Conservation (phyloP, 371 early-diverging fungal species). For the Mucor ambiguus region DNA sequence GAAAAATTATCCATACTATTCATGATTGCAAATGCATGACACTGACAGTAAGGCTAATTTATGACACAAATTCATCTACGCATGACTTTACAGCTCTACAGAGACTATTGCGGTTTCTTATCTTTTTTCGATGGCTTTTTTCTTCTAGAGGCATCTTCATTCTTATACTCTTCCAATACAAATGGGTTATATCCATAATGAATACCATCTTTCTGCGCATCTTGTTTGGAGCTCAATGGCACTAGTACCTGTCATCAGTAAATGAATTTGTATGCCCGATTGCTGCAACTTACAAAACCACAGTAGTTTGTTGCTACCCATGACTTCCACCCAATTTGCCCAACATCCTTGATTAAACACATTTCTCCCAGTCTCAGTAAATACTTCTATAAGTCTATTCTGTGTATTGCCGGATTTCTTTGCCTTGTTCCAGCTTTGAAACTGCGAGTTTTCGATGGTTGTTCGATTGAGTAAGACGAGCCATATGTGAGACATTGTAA, state of each 20-base stretch:
- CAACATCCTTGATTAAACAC: slow-evolving; percentile 44
- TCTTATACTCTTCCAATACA: slow-evolving; percentile 15
- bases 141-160: slow-evolving; percentile 16
- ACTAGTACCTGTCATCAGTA: slow-evolving; percentile 10
- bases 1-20: too few species aligned
- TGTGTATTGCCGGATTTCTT: slow-evolving; percentile 6
- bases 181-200: slow-evolving; percentile 20
- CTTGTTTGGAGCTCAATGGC: slow-evolving; percentile 11
- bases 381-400: slow-evolving; percentile 15
- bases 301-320: slow-evolving; percentile 28
- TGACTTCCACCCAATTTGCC: slow-evolving; percentile 38
- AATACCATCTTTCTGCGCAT: slow-evolving; percentile 16
- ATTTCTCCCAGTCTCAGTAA: slow-evolving; percentile 35
- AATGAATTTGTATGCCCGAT: neutral
- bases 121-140: neutral
- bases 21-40: too few species aligned
- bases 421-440: slow-evolving; percentile 31
- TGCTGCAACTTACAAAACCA: slow-evolving; percentile 37
- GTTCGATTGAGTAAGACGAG: slow-evolving; percentile 50
- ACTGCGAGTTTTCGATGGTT: slow-evolving; percentile 50
- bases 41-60: neutral
- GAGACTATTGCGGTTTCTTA: neutral
- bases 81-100: neutral
- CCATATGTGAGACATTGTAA: slow-evolving; percentile 50
- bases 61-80: neutral